Evolutionary conservation across 2,329 filamentous ascomycete species (phyloP), one percentile per base, ranked within the genome.

Genomic region (Colletotrichum higginsianum): DNA sequence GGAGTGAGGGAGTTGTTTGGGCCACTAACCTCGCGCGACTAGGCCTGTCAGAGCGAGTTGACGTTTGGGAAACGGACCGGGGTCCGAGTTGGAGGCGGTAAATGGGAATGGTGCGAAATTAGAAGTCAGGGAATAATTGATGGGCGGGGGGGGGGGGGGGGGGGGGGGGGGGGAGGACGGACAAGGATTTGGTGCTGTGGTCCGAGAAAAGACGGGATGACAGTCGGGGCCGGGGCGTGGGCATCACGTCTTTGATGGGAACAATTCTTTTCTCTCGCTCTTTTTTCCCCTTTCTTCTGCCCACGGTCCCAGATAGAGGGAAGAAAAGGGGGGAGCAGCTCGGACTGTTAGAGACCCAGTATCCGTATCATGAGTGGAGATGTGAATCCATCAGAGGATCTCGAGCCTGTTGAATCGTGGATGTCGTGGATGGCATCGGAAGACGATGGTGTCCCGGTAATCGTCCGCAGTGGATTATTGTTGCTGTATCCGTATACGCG

Each of bases 41-140:
- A 56, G 44, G 44, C 57, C 56, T 52, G 56, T 40, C 50, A 61
- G 50, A 55, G 67, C 50, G 57, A 57, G 42, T 67, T 40, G 67
- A 67, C 63, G 56, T 67, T 71, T 35, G 61, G 42, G 63, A 61
- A 71, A 71, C 56, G 44, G 23, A 61, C 49, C 56, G 42, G 49
- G 52, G 52, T 35, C 30, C 15, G 52, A 40, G 40, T 26, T 49
- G 55, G 65, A 49, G 57, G 23, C n/a, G n/a, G 23, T 26, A 15
- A 12, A 26, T 9, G 15, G 50, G 1, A 55, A 18, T 11, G 30
- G 11, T 35, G 56, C 64, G 67, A 67, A 67, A 71, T 71, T 35
- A 35, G 67, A 71, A 52, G 56, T 38, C 57, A 67, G 67, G 67
- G 64, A 47, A 47, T 30, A 40, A 56, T 35, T 66, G 63, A 50